Conservation (phyloP, 106 monocot genomes). For the Phalaenopsis equestris region DNA sequence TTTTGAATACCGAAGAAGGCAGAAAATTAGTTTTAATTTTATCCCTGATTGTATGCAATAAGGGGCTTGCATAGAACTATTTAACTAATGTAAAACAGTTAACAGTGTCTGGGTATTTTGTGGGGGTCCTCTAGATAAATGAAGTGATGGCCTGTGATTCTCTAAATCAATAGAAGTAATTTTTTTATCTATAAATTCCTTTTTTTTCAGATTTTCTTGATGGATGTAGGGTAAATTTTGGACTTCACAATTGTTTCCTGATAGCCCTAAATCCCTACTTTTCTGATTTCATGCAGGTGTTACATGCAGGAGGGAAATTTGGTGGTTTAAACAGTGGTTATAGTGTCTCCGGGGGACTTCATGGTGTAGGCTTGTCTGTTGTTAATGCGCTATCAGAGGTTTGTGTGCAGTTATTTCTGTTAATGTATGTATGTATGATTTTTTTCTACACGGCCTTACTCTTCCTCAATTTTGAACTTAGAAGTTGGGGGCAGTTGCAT, state of each 20-base stretch:
- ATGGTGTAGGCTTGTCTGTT: slow-evolving; percentile 98
- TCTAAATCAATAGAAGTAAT: background rate
- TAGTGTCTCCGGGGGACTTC: slow-evolving; percentile 88
- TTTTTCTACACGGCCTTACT: background rate
- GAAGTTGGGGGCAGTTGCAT: no score
- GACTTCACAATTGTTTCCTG: background rate
- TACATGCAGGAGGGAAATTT: slow-evolving; percentile 98
- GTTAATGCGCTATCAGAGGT: slow-evolving; percentile 99
- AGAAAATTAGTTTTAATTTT: background rate
- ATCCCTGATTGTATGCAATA: background rate
- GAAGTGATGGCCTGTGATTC: background rate
- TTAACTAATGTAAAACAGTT: background rate
- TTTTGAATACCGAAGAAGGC: background rate
- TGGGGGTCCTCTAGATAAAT: background rate
- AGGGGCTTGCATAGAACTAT: no score
- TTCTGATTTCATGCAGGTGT: slow-evolving; percentile 35
- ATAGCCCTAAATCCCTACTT: background rate
- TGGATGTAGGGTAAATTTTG: background rate
- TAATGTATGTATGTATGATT: background rate
- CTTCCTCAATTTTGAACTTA: background rate
- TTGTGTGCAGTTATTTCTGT: background rate
- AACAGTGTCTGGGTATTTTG: background rate
- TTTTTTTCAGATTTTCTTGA: background rate
- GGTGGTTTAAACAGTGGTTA: slow-evolving; percentile 95
- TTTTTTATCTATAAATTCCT: no score